Percentiles rank a stretch among this genome's conserved stretches.
phyloP scores from a whole-genome alignment of 2,329 filamentous ascomycete genomes.

The Aspergillus alliaceus region DNA sequence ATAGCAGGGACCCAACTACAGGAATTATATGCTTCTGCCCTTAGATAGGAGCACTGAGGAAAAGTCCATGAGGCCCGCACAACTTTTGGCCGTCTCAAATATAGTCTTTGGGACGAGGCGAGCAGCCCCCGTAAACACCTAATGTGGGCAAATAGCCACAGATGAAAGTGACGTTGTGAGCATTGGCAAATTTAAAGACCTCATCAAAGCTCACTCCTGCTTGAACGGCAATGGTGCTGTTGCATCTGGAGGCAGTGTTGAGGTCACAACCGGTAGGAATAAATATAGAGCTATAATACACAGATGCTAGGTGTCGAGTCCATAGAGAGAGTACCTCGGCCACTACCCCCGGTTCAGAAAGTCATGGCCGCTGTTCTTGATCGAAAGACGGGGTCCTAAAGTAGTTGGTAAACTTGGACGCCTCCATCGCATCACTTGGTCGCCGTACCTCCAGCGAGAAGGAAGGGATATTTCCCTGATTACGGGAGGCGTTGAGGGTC shows the following conservation, averaged over 20 bases:
- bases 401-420: conserved; percentile 9
- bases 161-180: conserved; percentile 26
- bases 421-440: conserved; percentile 8
- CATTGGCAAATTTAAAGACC: conserved; percentile 24
- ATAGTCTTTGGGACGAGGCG: conserved; percentile 18
- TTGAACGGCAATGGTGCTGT: conserved; percentile 26
- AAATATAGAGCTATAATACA: conserved; percentile 15
- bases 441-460: conserved; percentile 9
- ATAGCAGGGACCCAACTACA: conserved; percentile 15
- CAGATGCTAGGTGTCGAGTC: conserved; percentile 27
- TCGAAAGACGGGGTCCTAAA: conserved; percentile 13
- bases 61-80: conserved; percentile 13
- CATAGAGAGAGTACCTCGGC: conserved; percentile 30
- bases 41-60: conserved; percentile 4
- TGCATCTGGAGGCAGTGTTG: conserved; percentile 4
- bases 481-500: conserved; percentile 2
- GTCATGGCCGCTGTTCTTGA: conserved; percentile 39
- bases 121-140: conserved; percentile 26
- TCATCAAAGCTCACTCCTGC: conserved; percentile 30
- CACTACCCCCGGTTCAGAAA: conserved; percentile 33
- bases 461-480: conserved; percentile 13
- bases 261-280: conserved; percentile 8
- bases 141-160: conserved; percentile 17
- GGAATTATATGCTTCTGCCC: conserved; percentile 16
- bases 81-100: conserved; percentile 14